These are phyloP conservation scores for Zygosaccharomyces sapae DNA, from an alignment of 1,139 yeast genomes.

Conservation along the genomic window DNA sequence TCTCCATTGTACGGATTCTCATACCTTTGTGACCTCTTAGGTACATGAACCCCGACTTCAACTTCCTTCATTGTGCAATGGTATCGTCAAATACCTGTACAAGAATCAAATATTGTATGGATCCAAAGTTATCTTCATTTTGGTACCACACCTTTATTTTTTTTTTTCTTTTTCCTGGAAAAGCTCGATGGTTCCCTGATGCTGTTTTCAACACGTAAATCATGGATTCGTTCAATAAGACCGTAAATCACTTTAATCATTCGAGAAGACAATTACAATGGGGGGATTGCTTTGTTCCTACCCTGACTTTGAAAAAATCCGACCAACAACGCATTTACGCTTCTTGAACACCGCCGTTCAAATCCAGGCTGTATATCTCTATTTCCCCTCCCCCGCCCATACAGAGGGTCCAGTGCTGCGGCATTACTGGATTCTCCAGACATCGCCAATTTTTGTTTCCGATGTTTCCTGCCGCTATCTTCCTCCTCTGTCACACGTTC, in stretches of 20 bases:
- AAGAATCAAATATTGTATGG: neutral
- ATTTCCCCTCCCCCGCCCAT: too few relatives aligned
- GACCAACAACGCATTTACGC: too few relatives aligned
- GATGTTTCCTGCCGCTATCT: too few relatives aligned
- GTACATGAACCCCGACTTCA: slow-evolving; percentile 17
- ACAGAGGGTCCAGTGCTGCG: too few relatives aligned
- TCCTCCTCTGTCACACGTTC: too few relatives aligned
- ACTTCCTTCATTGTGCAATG: neutral
- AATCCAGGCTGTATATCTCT: too few relatives aligned
- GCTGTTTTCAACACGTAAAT: slow-evolving; percentile 4
- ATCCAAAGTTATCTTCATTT: too few relatives aligned
- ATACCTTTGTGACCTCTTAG: slow-evolving; percentile 13
- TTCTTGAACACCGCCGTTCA: too few relatives aligned
- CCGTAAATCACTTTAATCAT: neutral
- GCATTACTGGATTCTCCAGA: too few relatives aligned
- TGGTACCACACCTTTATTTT: neutral
- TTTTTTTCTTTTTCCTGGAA: neutral
- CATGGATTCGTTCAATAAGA: slow-evolving; percentile 1
- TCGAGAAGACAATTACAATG: neutral
- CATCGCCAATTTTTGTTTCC: too few relatives aligned
- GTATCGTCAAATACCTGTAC: neutral
- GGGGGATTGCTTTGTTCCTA: too few relatives aligned
- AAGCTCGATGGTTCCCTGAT: slow-evolving; percentile 1
- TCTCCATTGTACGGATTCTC: slow-evolving; percentile 23
- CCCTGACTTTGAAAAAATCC: too few relatives aligned